A percentile compares a stretch with the other conserved stretches of the same genome.
These are phyloP conservation scores for Colletotrichum higginsianum DNA, from an alignment of 2,329 filamentous ascomycete genomes.

Conservation along the genomic window DNA sequence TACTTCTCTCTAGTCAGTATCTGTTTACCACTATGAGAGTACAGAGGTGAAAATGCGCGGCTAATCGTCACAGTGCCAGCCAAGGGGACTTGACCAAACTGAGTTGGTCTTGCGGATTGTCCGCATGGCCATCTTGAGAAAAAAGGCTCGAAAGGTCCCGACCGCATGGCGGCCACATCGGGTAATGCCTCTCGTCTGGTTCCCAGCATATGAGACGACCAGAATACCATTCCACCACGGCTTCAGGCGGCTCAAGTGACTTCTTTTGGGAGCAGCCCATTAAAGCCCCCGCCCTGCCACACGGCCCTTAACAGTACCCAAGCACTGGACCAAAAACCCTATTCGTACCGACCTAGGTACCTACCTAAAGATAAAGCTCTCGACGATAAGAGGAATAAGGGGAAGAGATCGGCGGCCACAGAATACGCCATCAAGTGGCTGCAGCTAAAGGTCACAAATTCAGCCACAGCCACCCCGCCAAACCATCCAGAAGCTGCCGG, in stretches of 20 bases:
- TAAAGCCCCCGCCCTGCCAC: background rate
- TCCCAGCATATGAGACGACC: conserved; percentile 27
- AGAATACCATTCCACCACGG: conserved; percentile 27
- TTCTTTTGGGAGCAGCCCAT: background rate
- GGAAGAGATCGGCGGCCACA: background rate
- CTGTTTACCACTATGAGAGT: too few species aligned
- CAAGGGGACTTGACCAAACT: background rate
- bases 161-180: background rate
- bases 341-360: too few species aligned
- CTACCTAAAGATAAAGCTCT: background rate
- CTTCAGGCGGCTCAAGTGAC: background rate
- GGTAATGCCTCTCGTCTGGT: conserved; percentile 17
- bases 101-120: conserved; percentile 16
- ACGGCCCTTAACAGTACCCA: background rate
- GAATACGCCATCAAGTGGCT: background rate
- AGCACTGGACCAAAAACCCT: too few species aligned
- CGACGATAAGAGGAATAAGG: conserved; percentile 11
- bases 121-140: conserved; percentile 21
- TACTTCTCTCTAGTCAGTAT: background rate
- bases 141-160: background rate
- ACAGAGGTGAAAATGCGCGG: background rate
- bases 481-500: conserved; percentile 17
- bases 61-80: background rate
- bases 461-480: conserved; percentile 39
- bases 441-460: background rate